These are phyloP conservation scores for Parietaria judaica DNA, from an alignment of 306 rosid species.

Conservation along the genomic window DNA sequence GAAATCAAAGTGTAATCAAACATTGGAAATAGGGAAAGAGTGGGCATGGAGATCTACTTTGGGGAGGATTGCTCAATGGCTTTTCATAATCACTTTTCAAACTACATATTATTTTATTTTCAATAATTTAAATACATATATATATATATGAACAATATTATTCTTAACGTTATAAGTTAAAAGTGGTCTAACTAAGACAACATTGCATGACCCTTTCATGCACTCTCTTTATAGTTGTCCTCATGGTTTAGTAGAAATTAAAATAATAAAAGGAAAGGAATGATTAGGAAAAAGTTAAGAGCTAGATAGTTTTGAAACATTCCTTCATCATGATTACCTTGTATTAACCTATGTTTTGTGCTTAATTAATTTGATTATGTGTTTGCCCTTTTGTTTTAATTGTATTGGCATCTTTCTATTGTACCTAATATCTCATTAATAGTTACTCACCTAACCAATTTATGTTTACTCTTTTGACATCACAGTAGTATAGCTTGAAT, in stretches of 20 bases:
- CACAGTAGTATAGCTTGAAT: no score
- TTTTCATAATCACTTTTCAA: conserved; percentile 56
- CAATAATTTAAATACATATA: conserved; percentile 19
- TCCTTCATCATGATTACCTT: background rate
- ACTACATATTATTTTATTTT: conserved; percentile 5
- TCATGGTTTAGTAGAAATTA: background rate
- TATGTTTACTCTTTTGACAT: no score
- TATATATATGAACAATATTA: conserved; percentile 32
- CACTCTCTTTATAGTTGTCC: background rate
- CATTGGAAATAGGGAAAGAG: conserved; percentile 70
- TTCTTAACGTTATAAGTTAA: conserved; percentile 50
- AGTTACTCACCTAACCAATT: no score
- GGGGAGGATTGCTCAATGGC: conserved; percentile 49
- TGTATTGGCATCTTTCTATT: no score
- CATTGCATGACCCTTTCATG: conserved; percentile 32
- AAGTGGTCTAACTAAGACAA: conserved; percentile 39
- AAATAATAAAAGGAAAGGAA: no score
- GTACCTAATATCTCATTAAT: no score
- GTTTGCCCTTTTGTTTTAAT: background rate
- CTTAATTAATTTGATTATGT: no score
- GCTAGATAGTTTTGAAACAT: background rate
- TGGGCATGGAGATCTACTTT: conserved; percentile 42
- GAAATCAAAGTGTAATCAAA: conserved; percentile 41
- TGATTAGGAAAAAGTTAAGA: background rate
- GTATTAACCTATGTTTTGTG: background rate